Evolutionary conservation across 352 stramenopile genomes (phyloP), one percentile per base, ranked within the genome.

Genomic region (Peronospora destructor): DNA sequence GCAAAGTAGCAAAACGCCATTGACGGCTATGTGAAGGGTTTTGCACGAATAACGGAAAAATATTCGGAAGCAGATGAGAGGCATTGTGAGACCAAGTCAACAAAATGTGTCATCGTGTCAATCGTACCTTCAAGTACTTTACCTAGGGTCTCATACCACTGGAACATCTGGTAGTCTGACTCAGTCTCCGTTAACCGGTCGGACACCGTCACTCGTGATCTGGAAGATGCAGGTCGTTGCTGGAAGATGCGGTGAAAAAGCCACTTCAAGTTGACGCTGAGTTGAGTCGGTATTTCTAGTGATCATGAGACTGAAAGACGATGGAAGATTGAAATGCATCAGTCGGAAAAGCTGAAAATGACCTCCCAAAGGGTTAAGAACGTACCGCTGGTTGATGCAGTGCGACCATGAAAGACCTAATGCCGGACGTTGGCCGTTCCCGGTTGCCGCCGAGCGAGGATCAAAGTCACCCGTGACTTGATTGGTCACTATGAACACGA

Each of bases 351-450:
- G 38, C n/a, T 14, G 14, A 13, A 44, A 34, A 53, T 28, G 32
- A 29, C 28, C 19, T 29, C 17, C 12, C 32, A 49, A 49, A 9
- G 17, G 4, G 8, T 23, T 11, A 33, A 4, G 12, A 34, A 59
- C 64, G 48, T 60, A 87, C 76, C 81, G 62, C 53, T 92, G 82
- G 58, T 89, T 90, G 61, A 92, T 68, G 64, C 82, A 92, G 63
- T 85, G 76, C 25, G 82, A 86, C 82, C 82, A 92, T 3, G 82
- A 88, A 4, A 90, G 49, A 0, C 82, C 82, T 2, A 92, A 57
- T 19, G 82, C 78, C 1, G 82, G 82, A 26, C 83, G 76, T 46
- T 67, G 37, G 21, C 64, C 62, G 32, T 56, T 66, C n/a, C 43
- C 38, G 6, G 12, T 50, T 26, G 43, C 61, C 1, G 39, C 46